Conservation (phyloP, 2,329 filamentous ascomycete species). For the Aspergillus japonicus region DNA sequence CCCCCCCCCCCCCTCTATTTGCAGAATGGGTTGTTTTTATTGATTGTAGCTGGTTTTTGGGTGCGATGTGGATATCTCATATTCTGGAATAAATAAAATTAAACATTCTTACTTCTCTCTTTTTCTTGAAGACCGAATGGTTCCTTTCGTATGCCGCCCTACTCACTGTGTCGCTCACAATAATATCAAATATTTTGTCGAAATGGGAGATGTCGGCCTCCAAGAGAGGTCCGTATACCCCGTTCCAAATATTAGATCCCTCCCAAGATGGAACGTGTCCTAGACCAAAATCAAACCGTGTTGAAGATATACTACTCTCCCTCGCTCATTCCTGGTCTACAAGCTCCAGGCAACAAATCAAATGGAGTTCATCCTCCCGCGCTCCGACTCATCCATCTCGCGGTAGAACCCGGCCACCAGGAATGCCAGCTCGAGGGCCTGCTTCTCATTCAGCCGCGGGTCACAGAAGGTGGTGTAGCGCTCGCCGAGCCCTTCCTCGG, state of each 20-base stretch:
- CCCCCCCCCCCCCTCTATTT: background rate
- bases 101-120: background rate
- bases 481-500: conserved; percentile 80
- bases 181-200: no score
- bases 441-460: conserved; percentile 93
- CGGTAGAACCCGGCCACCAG: conserved; percentile 81
- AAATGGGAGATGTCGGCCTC: no score
- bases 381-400: conserved; percentile 38
- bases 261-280: no score
- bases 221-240: background rate
- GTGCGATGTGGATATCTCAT: background rate
- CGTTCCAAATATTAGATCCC: no score
- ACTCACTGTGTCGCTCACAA: background rate
- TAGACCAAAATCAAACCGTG: no score
- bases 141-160: background rate
- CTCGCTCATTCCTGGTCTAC: no score
- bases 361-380: conserved; percentile 18
- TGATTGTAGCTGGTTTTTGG: background rate
- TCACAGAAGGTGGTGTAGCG: conserved; percentile 98
- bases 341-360: background rate
- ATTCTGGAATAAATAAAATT: background rate
- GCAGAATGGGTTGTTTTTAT: background rate
- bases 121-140: background rate
- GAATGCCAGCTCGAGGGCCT: conserved; percentile 92
- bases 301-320: no score